Percentiles rank a stretch among this genome's conserved stretches.
These are phyloP conservation scores for Caryopteris hybrid DNA, from an alignment of 305 asterid species.

Conservation along the genomic window DNA sequence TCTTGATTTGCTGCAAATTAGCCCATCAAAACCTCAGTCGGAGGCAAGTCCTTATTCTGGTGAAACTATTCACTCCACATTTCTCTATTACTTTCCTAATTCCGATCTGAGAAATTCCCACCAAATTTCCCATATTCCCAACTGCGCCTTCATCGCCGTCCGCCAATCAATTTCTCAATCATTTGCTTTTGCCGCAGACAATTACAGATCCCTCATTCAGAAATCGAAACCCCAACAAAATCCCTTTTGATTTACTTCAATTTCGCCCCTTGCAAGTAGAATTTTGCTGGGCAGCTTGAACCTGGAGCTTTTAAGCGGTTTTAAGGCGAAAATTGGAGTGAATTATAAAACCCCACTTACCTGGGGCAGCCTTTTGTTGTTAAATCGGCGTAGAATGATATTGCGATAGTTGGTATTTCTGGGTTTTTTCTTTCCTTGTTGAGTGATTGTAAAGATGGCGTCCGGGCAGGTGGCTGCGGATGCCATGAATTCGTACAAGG, in stretches of 20 bases:
- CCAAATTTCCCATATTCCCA: too few species aligned
- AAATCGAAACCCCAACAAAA: conserved; percentile 4
- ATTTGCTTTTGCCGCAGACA: conserved; percentile 10
- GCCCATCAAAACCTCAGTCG: conserved; percentile 29
- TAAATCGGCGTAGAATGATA: conserved; percentile 28
- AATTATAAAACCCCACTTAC: conserved; percentile 10
- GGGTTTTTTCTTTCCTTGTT: background rate
- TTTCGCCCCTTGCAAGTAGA: background rate
- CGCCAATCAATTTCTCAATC: background rate
- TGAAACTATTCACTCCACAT: conserved; percentile 6
- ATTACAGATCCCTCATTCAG: conserved; percentile 24
- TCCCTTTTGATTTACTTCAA: background rate
- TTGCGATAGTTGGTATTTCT: conserved; percentile 27
- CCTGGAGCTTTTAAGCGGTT: conserved; percentile 4
- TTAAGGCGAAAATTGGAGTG: conserved; percentile 16
- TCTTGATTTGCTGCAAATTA: conserved; percentile 3
- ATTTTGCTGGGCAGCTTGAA: conserved; percentile 9
- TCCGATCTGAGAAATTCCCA: conserved; percentile 23
- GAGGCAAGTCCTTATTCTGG: conserved; percentile 20
- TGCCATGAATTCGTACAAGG: conserved; percentile 48
- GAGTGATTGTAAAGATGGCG: conserved; percentile 31
- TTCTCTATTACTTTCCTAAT: conserved; percentile 7
- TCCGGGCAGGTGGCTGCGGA: conserved; percentile 37
- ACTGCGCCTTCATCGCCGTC: background rate
- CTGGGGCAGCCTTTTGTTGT: conserved; percentile 7